A percentile compares a stretch with the other conserved stretches of the same genome.
Evolutionary conservation across 352 stramenopile genomes (phyloP).

Genomic region (Globisporangium nagaii): DNA sequence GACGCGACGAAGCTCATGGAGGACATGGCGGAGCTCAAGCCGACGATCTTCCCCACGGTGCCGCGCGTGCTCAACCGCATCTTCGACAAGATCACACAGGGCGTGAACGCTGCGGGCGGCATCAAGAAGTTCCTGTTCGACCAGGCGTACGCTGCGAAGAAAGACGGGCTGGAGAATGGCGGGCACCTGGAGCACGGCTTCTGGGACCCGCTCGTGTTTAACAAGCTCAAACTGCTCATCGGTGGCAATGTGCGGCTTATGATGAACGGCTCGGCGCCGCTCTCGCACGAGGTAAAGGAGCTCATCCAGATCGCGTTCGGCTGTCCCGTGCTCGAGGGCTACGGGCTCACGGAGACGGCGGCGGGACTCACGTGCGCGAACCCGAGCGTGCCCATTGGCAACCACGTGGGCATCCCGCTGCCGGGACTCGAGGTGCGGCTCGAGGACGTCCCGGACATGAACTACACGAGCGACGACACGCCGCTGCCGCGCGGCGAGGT

Average conservation of each 20-base stretch:
- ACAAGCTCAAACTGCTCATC: slow-evolving; percentile 88
- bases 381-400: background rate
- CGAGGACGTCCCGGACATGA: background rate
- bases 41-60: slow-evolving; percentile 1
- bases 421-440: background rate
- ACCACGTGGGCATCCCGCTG: slow-evolving; percentile 2
- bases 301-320: slow-evolving; percentile 92
- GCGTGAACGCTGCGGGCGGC: slow-evolving; percentile 62
- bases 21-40: slow-evolving; percentile 4
- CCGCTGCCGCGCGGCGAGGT: background rate
- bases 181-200: slow-evolving; percentile 49
- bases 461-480: background rate
- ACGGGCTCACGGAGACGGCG: slow-evolving; percentile 92
- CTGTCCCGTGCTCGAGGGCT: slow-evolving; percentile 88
- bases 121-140: slow-evolving; percentile 90
- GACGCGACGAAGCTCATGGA: slow-evolving; percentile 22
- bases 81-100: slow-evolving; percentile 88
- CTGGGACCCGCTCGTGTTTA: slow-evolving; percentile 93
- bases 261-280: slow-evolving; percentile 88
- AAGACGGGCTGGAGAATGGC: slow-evolving; percentile 34
- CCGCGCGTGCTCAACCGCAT: slow-evolving; percentile 5
- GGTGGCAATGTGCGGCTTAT: slow-evolving; percentile 88
- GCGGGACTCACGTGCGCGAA: slow-evolving; percentile 50
- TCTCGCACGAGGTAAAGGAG: slow-evolving; percentile 88
- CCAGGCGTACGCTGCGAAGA: slow-evolving; percentile 78